Evolutionary conservation across 768 basidiomycete species (phyloP).

Genomic region (Lentinula edodes): DNA sequence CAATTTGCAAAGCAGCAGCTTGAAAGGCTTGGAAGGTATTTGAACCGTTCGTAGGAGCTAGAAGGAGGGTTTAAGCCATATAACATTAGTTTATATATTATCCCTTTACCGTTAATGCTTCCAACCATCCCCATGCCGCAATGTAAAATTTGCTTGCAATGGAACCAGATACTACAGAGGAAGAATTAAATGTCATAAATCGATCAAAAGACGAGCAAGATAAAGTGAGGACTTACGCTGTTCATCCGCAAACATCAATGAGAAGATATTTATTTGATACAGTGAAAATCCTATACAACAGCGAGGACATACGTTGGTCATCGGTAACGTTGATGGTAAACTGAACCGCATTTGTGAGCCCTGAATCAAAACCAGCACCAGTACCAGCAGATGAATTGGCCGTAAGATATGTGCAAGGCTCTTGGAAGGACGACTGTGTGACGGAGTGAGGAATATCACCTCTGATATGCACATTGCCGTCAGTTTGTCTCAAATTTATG

Average conservation of each 20-base stretch:
- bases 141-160: conserved; percentile 41
- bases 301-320: conserved; percentile 34
- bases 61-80: conserved; percentile 7
- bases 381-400: conserved; percentile 25
- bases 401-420: conserved; percentile 46
- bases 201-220: too few relatives aligned
- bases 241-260: not conserved
- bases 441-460: conserved; percentile 41
- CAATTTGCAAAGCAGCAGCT: conserved; percentile 34
- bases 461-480: conserved; percentile 22
- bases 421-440: conserved; percentile 49
- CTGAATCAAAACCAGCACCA: conserved; percentile 50
- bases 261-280: not conserved
- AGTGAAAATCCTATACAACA: not conserved
- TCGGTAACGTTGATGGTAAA: conserved; percentile 47
- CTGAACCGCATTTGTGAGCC: conserved; percentile 28
- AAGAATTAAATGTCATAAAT: not conserved
- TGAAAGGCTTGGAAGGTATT: conserved; percentile 37
- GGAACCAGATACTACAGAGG: conserved; percentile 50
- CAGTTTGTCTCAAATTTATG: not conserved
- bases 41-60: conserved; percentile 33
- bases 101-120: conserved; percentile 12
- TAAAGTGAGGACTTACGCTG: not conserved
- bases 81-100: conserved; percentile 4
- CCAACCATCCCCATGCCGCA: conserved; percentile 52